Conservation (phyloP, 2,329 filamentous ascomycete species). For the Waltergamsia citrina region DNA sequence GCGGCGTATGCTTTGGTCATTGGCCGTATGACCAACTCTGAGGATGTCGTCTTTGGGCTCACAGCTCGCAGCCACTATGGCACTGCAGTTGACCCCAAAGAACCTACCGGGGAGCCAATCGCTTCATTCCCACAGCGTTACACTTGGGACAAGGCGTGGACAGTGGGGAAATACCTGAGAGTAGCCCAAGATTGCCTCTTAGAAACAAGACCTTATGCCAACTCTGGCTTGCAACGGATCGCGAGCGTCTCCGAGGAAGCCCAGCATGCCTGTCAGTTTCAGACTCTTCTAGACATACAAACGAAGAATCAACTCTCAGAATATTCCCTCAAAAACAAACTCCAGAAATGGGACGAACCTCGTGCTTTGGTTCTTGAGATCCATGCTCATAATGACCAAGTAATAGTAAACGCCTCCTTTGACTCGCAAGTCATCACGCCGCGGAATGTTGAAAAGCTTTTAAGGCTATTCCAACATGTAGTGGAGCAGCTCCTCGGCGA, state of each 20-base stretch:
- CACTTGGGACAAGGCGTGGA: background rate
- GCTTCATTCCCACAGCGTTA: background rate
- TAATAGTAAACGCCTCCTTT: background rate
- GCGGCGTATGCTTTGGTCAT: slow-evolving; percentile 1
- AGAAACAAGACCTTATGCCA: background rate
- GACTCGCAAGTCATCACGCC: background rate
- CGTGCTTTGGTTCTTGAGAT: background rate
- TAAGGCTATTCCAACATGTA: background rate
- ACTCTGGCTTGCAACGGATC: no score
- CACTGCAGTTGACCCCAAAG: background rate
- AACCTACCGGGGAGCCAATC: background rate
- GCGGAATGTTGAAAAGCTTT: background rate
- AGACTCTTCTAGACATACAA: background rate
- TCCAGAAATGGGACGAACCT: no score
- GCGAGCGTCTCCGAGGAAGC: background rate
- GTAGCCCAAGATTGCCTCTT: background rate
- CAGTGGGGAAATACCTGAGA: no score
- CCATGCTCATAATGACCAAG: background rate
- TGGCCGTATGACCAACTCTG: background rate
- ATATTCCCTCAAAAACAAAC: background rate
- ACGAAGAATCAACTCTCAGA: background rate
- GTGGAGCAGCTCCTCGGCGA: background rate
- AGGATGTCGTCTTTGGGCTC: slow-evolving; percentile 2
- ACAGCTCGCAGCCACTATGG: no score
- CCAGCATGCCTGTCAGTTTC: background rate